These are phyloP conservation scores for Fraxinus cuspidata DNA, from an alignment of 257 asterid species.

Conservation along the genomic window DNA sequence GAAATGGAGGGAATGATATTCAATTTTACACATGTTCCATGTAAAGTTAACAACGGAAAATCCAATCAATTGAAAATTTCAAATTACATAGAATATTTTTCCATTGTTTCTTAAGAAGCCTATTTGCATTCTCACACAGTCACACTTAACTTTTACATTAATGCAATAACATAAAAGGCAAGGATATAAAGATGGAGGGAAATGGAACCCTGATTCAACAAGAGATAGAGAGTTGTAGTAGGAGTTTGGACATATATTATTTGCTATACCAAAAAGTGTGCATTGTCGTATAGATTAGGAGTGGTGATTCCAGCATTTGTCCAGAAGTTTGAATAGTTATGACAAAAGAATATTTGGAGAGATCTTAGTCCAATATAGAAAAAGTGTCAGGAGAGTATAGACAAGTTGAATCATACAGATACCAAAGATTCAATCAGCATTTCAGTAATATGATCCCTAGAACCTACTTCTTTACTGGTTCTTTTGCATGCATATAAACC, in stretches of 20 bases:
- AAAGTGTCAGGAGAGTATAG: background rate
- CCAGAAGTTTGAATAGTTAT: background rate
- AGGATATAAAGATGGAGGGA: background rate
- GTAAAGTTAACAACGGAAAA: background rate
- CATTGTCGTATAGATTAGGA: background rate
- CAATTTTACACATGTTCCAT: background rate
- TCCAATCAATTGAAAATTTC: background rate
- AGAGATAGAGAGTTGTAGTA: background rate
- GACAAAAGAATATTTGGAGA: background rate
- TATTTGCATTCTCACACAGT: background rate
- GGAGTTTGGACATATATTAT: background rate
- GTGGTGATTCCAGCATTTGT: background rate
- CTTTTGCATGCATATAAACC: constrained; percentile 17
- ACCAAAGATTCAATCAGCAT: constrained; percentile 9
- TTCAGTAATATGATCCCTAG: background rate
- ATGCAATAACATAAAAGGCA: background rate
- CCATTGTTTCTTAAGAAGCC: background rate
- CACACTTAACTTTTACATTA: background rate
- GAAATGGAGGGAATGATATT: background rate
- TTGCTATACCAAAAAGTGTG: background rate
- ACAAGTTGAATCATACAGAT: background rate
- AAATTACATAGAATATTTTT: background rate
- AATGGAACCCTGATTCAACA: background rate
- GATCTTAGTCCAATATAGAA: background rate
- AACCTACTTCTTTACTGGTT: constrained; percentile 8